These are phyloP conservation scores for Fistulinella prunicolor DNA, from an alignment of 768 basidiomycete species.

Conservation along the genomic window DNA sequence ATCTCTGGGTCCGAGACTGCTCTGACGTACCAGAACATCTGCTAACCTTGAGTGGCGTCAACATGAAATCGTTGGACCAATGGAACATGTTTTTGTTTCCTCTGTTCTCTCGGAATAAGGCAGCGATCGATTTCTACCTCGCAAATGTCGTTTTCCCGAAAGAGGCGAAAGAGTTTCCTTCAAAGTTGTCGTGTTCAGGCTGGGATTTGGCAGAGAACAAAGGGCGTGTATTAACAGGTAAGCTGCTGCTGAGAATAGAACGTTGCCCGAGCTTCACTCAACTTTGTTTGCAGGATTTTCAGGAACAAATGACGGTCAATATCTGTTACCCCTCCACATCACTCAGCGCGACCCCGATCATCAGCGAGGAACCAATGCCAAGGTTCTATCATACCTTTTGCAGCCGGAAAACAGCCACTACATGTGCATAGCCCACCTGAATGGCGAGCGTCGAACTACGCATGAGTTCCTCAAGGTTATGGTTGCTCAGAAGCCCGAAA, in stretches of 20 bases:
- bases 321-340: constrained; percentile 37
- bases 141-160: constrained; percentile 38
- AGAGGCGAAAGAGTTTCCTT: constrained; percentile 35
- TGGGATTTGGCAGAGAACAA: constrained; percentile 38
- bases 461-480: constrained; percentile 29
- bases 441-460: constrained; percentile 16
- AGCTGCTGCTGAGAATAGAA: neutral
- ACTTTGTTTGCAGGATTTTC: constrained; percentile 30
- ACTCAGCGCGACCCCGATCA: constrained; percentile 26
- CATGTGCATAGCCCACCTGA: constrained; percentile 8
- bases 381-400: constrained; percentile 30
- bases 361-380: constrained; percentile 46
- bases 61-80: constrained; percentile 29
- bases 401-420: constrained; percentile 22
- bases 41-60: constrained; percentile 18
- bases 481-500: constrained; percentile 33
- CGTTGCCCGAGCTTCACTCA: neutral
- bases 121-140: constrained; percentile 37
- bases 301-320: constrained; percentile 40
- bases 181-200: constrained; percentile 33
- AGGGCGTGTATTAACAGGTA: constrained; percentile 13
- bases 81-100: constrained; percentile 25
- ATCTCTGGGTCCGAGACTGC: constrained; percentile 27
- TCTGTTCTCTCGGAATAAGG: constrained; percentile 26
- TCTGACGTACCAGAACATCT: constrained; percentile 21